A percentile compares a stretch with the other conserved stretches of the same genome.
Conservation (phyloP, 352 stramenopile species). For the Pythium phragmiticola region DNA sequence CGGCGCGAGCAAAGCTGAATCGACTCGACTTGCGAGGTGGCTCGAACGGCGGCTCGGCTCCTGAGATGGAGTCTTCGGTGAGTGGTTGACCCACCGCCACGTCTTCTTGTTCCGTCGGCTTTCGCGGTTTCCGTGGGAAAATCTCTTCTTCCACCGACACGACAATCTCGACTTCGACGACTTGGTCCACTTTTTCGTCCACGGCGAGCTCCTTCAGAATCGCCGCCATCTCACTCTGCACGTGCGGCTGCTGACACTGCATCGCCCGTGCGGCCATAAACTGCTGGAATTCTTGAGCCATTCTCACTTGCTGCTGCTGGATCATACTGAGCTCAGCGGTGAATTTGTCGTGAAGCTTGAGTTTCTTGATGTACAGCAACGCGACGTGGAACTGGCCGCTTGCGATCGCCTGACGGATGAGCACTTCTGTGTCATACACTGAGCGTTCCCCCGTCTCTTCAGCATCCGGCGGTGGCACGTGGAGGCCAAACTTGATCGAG, state of each 20-base stretch:
- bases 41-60: slow-evolving; percentile 6
- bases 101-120: background rate
- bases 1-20: slow-evolving; percentile 54
- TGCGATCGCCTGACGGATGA: slow-evolving; percentile 65
- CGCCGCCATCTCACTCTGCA: slow-evolving; percentile 37
- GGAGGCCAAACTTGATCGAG: slow-evolving; percentile 77
- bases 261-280: slow-evolving; percentile 46
- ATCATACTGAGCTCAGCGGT: slow-evolving; percentile 57
- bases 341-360: slow-evolving; percentile 67
- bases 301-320: slow-evolving; percentile 44
- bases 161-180: slow-evolving; percentile 49
- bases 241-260: slow-evolving; percentile 44
- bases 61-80: background rate
- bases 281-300: slow-evolving; percentile 58
- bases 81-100: background rate
- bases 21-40: slow-evolving; percentile 37
- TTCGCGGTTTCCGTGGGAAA: slow-evolving; percentile 29
- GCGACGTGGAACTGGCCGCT: slow-evolving; percentile 74
- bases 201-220: slow-evolving; percentile 46
- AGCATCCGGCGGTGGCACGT: slow-evolving; percentile 28
- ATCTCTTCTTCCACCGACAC: slow-evolving; percentile 61
- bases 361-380: slow-evolving; percentile 75
- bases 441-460: slow-evolving; percentile 33
- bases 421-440: slow-evolving; percentile 44
- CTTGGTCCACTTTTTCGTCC: slow-evolving; percentile 52